Base-by-base conservation (phyloP, 2,329 filamentous ascomycete species). In the Phialophora tarda region DNA sequence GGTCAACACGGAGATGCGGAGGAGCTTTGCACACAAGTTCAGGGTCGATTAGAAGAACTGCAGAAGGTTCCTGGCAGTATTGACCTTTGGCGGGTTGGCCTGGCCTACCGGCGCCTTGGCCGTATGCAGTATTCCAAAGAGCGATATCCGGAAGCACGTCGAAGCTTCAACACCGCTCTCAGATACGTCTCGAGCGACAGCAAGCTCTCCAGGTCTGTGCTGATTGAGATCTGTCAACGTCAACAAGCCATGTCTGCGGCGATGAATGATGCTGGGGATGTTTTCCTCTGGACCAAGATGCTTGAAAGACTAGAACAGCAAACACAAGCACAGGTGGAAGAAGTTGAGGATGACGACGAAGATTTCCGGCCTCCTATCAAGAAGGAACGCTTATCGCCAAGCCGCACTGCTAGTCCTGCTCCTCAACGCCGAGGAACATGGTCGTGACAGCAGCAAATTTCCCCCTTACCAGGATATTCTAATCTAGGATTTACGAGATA, bases 41-140 rank as follows among this genome's bases (percentile, higher is more conserved):
- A 61, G 44, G n/a, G 55, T 3, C 59, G 68, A n/a, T 47, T 70
- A 12, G 51, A 53, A 23, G 56, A 47, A 12, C 50, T 68, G 14
- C 32, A 62, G 10, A 48, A 65, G 11, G 48, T 32, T 28, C 53
- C 59, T 26, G 65, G 63, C 21, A 65, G 56, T 28, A 62, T 68
- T 21, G 68, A 70, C 34, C 53, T 59, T 10, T 70, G 64, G 64
- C 65, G 65, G 8, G 62, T 70, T 5, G 68, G 65, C 21, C 53
- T 70, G 8, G 68, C 65, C 6, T 70, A 70, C 47, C 65, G 68
- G n/a, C 63, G 68, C 17, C 68, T 70, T 21, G 68, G 68, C 21
- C 58, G 68, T 32, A 53, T 59, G 51, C 68, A 70, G 34, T 34
- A 60, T n/a, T 24, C 47, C 48, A 68, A 63, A 41, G 56, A 56